These are phyloP conservation scores for Starmerella scarabaei DNA, from an alignment of 805 yeast species.

Conservation along the genomic window DNA sequence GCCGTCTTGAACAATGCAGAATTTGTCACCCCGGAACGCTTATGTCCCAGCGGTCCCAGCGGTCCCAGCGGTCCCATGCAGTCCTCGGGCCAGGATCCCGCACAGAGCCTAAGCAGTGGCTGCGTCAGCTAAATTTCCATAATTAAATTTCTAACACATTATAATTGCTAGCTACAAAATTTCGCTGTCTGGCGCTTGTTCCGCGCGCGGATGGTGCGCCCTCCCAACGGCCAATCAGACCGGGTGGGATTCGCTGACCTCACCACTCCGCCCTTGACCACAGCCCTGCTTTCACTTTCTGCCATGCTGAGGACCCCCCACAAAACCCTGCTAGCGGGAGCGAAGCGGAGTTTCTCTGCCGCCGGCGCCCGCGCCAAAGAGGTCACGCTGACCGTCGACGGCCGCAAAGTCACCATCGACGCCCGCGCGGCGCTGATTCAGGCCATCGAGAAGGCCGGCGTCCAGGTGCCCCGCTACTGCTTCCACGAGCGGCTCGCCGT, in stretches of 20 bases:
- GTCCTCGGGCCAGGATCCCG: no score
- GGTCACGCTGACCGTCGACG: conserved; percentile 48
- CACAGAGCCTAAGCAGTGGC: no score
- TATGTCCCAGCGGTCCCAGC: no score
- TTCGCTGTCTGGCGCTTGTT: background rate
- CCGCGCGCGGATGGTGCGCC: no score
- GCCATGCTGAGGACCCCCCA: conserved; percentile 7
- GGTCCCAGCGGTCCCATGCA: no score
- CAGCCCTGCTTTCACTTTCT: background rate
- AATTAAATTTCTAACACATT: background rate
- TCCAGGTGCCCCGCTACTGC: conserved; percentile 76
- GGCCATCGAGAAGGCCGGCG: conserved; percentile 87
- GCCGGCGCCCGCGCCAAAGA: conserved; percentile 35
- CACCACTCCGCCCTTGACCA: background rate
- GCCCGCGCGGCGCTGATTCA: conserved; percentile 81
- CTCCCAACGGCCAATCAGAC: conserved; percentile 7
- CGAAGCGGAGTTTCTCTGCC: conserved; percentile 26
- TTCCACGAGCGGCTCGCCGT: conserved; percentile 82
- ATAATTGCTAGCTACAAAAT: background rate
- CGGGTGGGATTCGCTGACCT: conserved; percentile 3
- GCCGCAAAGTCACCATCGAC: conserved; percentile 61
- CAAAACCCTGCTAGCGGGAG: background rate
- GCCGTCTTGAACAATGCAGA: conserved; percentile 19
- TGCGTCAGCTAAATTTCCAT: no score
- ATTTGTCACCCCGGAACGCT: no score